These are phyloP conservation scores for Thozetella sp. DNA, from an alignment of 495 filamentous ascomycete genomes.

Conservation along the genomic window DNA sequence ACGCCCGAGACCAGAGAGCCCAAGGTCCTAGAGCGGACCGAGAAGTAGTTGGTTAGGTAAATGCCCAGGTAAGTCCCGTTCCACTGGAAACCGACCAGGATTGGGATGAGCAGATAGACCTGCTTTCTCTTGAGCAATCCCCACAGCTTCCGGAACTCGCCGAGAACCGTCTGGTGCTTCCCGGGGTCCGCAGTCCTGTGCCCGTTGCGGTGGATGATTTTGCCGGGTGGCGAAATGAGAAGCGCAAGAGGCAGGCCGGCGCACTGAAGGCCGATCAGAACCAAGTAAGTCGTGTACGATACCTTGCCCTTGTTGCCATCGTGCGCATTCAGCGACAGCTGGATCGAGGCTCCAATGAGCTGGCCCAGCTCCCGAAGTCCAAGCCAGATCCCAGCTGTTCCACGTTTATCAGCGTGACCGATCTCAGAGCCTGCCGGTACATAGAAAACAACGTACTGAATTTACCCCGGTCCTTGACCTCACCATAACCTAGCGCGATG, in stretches of 20 bases:
- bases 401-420: too few relatives aligned
- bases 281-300: constrained; percentile 53
- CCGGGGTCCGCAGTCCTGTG: constrained; percentile 37
- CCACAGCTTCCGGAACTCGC: constrained; percentile 50
- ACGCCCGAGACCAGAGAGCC: constrained; percentile 49
- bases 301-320: constrained; percentile 52
- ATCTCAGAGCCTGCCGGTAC: neutral
- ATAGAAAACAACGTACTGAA: constrained; percentile 31
- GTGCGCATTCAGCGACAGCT: constrained; percentile 53
- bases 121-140: constrained; percentile 42
- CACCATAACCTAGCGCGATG: constrained; percentile 58
- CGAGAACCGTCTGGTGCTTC: constrained; percentile 39
- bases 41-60: constrained; percentile 62
- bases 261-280: constrained; percentile 55
- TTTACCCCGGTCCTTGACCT: constrained; percentile 52
- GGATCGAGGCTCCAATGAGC: constrained; percentile 57
- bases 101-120: constrained; percentile 54
- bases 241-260: constrained; percentile 54
- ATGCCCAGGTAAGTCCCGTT: constrained; percentile 58
- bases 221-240: constrained; percentile 51
- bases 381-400: constrained; percentile 60
- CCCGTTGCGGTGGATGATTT: constrained; percentile 54
- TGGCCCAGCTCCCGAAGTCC: constrained; percentile 58
- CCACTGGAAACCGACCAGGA: constrained; percentile 57
- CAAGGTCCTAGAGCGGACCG: constrained; percentile 54